Evolutionary conservation across 2,329 filamentous ascomycete genomes (phyloP).

Genomic region (Neonectria neomacrospora): DNA sequence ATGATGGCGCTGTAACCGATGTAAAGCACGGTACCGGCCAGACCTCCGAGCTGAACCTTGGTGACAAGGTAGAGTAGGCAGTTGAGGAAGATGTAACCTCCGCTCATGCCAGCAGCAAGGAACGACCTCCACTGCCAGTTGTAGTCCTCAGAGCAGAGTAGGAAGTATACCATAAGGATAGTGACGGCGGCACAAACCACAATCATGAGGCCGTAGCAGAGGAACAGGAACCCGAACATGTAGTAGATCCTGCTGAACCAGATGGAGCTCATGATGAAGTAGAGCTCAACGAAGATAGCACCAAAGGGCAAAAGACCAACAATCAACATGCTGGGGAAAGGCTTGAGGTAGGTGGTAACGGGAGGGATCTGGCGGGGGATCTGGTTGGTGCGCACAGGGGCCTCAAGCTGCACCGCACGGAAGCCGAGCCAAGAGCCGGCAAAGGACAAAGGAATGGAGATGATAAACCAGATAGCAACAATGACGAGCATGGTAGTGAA

Average conservation of each 20-base stretch:
- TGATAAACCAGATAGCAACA: conserved; percentile 94
- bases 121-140: conserved; percentile 99
- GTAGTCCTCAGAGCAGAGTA: conserved; percentile 96
- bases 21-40: conserved; percentile 90
- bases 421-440: conserved; percentile 95
- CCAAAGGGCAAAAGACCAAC: conserved; percentile 94
- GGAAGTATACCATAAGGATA: conserved; percentile 93
- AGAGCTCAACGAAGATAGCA: conserved; percentile 97
- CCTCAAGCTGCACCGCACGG: conserved; percentile 74
- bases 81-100: conserved; percentile 91
- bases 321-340: conserved; percentile 88
- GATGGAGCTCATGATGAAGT: conserved; percentile 99
- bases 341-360: conserved; percentile 82
- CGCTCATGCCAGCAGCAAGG: conserved; percentile 88
- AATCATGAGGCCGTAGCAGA: conserved; percentile 97
- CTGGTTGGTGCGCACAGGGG: conserved; percentile 94
- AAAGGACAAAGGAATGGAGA: conserved; percentile 91
- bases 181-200: conserved; percentile 94
- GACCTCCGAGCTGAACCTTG: conserved; percentile 84
- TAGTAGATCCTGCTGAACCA: conserved; percentile 99
- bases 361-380: conserved; percentile 97
- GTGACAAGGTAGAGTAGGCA: conserved; percentile 91
- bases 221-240: conserved; percentile 99
- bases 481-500: conserved; percentile 97
- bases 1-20: conserved; percentile 92